Base-by-base conservation (phyloP, 2,329 filamentous ascomycete genomes). In the Trichoderma sp. region DNA sequence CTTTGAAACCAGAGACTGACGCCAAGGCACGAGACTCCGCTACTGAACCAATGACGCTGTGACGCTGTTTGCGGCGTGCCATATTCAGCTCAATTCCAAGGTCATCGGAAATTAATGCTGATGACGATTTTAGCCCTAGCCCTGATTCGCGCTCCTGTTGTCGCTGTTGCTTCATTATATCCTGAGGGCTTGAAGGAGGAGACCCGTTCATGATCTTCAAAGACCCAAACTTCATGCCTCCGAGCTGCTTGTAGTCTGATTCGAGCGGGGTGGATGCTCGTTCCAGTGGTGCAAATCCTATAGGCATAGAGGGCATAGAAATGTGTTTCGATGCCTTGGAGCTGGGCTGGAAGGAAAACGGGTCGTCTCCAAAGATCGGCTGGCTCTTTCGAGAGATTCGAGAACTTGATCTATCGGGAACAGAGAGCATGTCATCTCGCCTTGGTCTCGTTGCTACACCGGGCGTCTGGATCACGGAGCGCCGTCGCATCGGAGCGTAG, bases 221-320 rank as follows among this genome's bases (percentile, higher is more conserved):
- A 1, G 87, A 87, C 2, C 89, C 89, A 65, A 89, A 84, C 74
- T 88, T 88, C 75, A 89, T 90, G 13, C 83, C 86, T 3, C 88
- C 88, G 37, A 88, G 84, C 57, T 89, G 87, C 70, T 82, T 82
- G 73, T 89, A 90, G n/a, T 86, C 83, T 33, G 81, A 76, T 29
- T 89, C 87, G 52, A 80, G 84, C 0, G 88, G 80, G 10, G 80
- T 81, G 16, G 75, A 73, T 8, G 75, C 76, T 43, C 78, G 74
- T 27, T 77, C 75, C 37, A 70, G 62, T 31, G 70, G 66, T 19
- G 68, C 57, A 64, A 69, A 58, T 40, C 70, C 29, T 53, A 68
- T 61, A 63, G 73, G 52, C 62, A 64, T 62, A 21, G 72, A 70
- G 4, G 79, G 79, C 74, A 82, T 77, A 1, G 81, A 81, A 69